Percentiles rank a stretch among this genome's conserved stretches.
These are phyloP conservation scores for Lipomyces lipofer DNA, from an alignment of 805 yeast species.

Conservation along the genomic window DNA sequence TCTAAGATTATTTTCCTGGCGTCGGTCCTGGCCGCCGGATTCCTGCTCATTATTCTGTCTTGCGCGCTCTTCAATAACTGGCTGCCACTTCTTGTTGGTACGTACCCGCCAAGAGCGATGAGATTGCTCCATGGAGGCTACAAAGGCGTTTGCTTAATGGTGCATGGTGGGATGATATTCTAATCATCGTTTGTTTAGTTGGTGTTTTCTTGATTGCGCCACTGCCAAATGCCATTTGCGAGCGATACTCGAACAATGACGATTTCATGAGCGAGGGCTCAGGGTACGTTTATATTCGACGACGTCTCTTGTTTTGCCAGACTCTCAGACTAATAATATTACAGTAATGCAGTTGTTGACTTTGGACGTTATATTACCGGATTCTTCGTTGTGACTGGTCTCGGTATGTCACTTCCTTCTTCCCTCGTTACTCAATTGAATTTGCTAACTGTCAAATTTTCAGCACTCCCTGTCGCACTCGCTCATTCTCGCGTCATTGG, in stretches of 20 bases:
- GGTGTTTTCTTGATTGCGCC: constrained; percentile 71
- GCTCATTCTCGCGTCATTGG: constrained; percentile 74
- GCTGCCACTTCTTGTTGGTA: constrained; percentile 78
- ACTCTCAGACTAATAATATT: constrained; percentile 1
- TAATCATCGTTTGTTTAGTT: constrained; percentile 37
- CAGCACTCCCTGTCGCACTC: constrained; percentile 71
- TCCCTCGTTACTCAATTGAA: background rate
- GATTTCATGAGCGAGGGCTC: constrained; percentile 64
- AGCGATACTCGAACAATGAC: constrained; percentile 47
- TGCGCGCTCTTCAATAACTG: constrained; percentile 88
- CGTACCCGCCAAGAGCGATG: constrained; percentile 38
- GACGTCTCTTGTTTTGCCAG: background rate
- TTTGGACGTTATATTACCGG: constrained; percentile 79
- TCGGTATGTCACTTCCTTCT: constrained; percentile 44
- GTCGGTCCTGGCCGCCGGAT: constrained; percentile 82
- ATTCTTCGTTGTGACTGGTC: constrained; percentile 70
- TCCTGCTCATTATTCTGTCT: constrained; percentile 80
- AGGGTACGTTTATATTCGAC: constrained; percentile 37
- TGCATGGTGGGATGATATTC: background rate
- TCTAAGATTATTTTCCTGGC: constrained; percentile 77
- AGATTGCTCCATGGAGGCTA: constrained; percentile 7
- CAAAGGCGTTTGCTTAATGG: background rate
- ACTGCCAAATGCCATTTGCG: constrained; percentile 63
- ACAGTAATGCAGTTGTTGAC: constrained; percentile 56
- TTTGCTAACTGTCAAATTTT: too few relatives aligned